Evolutionary conservation across 1,284 basidiomycete species (phyloP).

Genomic region (Papiliotrema terrestris): DNA sequence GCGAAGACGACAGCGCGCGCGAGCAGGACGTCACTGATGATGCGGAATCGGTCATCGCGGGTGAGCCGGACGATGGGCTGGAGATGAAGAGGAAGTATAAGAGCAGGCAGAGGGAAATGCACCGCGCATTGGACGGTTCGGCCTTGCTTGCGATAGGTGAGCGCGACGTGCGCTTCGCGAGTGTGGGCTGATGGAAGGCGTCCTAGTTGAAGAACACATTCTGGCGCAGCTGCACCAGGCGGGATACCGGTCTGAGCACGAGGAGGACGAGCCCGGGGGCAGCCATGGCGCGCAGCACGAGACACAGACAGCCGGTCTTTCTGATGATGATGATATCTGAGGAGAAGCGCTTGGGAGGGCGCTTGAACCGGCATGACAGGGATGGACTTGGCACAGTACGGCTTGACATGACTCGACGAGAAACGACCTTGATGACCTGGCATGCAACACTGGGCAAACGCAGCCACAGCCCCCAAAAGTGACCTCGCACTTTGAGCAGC

Average conservation of each 20-base stretch:
- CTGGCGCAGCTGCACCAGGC: neutral
- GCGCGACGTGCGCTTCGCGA: neutral
- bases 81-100: slow-evolving; percentile 7
- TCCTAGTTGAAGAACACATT: slow-evolving; percentile 4
- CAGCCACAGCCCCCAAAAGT: no score
- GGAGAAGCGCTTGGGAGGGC: no score
- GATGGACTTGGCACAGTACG: neutral
- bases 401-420: neutral
- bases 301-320: no score
- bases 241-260: neutral
- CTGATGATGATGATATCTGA: no score
- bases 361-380: no score
- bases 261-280: neutral
- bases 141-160: slow-evolving; percentile 37
- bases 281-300: neutral
- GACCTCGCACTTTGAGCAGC: no score
- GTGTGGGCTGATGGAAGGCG: neutral
- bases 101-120: slow-evolving; percentile 31
- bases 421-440: neutral
- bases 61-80: no score
- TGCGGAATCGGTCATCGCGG: no score
- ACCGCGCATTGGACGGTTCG: slow-evolving; percentile 26
- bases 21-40: no score
- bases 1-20: neutral
- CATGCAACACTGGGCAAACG: no score